Base-by-base conservation (phyloP, 257 asterid species). In the Plectranthus barbatus region DNA sequence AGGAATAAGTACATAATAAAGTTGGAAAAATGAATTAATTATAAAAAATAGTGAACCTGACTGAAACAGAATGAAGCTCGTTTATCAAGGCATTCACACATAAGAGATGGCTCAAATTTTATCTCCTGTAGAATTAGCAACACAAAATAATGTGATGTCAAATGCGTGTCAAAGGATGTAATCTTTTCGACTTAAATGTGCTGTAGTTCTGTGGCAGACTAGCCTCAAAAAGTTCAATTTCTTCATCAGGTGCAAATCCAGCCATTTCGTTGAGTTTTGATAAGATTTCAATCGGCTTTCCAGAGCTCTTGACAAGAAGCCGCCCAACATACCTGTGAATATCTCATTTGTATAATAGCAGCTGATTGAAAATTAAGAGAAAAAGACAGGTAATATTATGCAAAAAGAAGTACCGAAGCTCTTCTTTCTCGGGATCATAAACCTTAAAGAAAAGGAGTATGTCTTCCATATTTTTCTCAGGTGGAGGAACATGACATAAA, bases 171-270 rank as follows among this genome's bases (percentile, higher is more conserved):
- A 4, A 39, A 57, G 7, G 50, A 56, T 17, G 62, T 19, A 15
- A 29, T 31, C 15, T 4, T 8, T 54, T 29, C 31, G 19, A 45
- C 9, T 67, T 18, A 21, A 50, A 19, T 19, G 26, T n/a, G 23
- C 51, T 60, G 56, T 26, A 31, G 50, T 26, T 55, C 19, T 31
- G 53, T 41, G 40, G 44, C 34, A 66, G 63, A 68, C 78, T 62
- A 67, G 90, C 99, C 99, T 93, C 99, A 74, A 77, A 93, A 63
- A 93, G 83, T 58, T 90, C 97, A 67, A 93, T 81, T 64, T 93
- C 96, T 77, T 90, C 95, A 65, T 87, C 97, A 19, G 86, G 88
- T 50, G 88, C 75, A 79, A 87, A 90, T 54, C 95, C 97, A 81
- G 92, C 97, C 95, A 93, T 65, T 76, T 82, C 95, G 72, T 87